Base-by-base conservation (phyloP, 306 rosid genomes). In the Prunus padus region DNA sequence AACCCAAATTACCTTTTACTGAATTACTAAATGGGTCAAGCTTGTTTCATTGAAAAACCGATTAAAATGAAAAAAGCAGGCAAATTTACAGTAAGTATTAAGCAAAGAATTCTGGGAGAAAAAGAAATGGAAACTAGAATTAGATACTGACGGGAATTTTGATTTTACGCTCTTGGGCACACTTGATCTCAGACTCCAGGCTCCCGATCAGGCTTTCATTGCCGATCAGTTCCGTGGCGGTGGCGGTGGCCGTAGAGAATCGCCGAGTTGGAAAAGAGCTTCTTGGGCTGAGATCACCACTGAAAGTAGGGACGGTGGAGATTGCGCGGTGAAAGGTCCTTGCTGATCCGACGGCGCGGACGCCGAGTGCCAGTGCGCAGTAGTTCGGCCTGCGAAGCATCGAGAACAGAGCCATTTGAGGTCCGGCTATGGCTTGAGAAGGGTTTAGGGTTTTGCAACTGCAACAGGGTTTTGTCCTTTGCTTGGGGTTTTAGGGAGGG, bases 351-450 rank as follows among this genome's bases (percentile, higher is more conserved):
- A 22, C 19, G 12, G 82, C 33, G 22, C 95, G 88, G 74, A 81
- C 33, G 3, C 83, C 81, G 3, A 83, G 74, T 42, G 97, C 84
- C 7, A 91, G 26, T 3, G 70, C 77, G 51, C 89, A 73, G n/a
- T 83, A 64, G 68, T 93, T 70, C 11, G 85, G 89, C 25, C 90
- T 87, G 76, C 97, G 97, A 3, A 94, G 87, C 23, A 79, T n/a
- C 28, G 90, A 81, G 87, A 63, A 77, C 47, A 88, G 64, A 31
- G 92, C 87, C 95, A 88, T 92, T 83, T 76, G n/a, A 20, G 14
- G 59, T 65, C 20, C 52, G 30, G 54, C 26, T 51, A 5, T 13
- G 64, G 67, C 14, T 0, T 42, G 10, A 20, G 13, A 11, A 6
- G 55, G 54, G 3, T 13, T 3, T 25, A 59, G 76, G 76, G 76